Base-by-base conservation (phyloP, 2,329 filamentous ascomycete genomes). In the Septoria linicola region DNA sequence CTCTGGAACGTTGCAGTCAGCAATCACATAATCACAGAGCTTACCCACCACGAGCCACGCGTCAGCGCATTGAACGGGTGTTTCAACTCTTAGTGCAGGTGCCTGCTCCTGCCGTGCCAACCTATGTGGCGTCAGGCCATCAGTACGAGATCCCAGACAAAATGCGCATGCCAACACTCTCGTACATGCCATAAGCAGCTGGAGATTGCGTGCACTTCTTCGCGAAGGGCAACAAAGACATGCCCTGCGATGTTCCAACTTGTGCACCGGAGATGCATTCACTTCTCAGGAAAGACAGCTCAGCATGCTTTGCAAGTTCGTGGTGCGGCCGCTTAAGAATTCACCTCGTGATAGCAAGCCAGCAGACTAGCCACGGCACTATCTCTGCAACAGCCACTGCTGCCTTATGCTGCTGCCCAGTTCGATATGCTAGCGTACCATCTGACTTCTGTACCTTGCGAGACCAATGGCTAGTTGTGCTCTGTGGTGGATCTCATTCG, bases 41-140 rank as follows among this genome's bases (percentile, higher is more conserved):
- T 45, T 25, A n/a, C 32, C 14, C 30, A 45, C 8, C 42, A 45
- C 32, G 21, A 45, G 42, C 42, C 42, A 45, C 42, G 42, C 42
- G 42, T 45, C 42, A 23, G 32, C 36, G 31, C 42, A 36, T 45
- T 31, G 36, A 45, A 35, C 20, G 42, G 13, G 20, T 36, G 42
- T 45, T 45, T 45, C 41, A 34, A 30, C 13, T 30, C 19, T 21
- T n/a, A 31, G 25, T 31, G n/a, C 19, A 23, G n/a, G 42, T 45
- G 21, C 42, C 42, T 45, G 41, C 20, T 31, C 41, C 41, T 32
- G 41, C 41, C 19, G 31, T 45, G 42, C 32, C 42, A 45, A 36
- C 34, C 27, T 31, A 19, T 45, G 42, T 36, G 42, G 42, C 42
- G 42, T 45, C 32, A 20, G 19, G 10, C 25, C 19, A 36, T 17